Conservation (phyloP, 2,329 filamentous ascomycete genomes). For the Calonectria leucothoes region DNA sequence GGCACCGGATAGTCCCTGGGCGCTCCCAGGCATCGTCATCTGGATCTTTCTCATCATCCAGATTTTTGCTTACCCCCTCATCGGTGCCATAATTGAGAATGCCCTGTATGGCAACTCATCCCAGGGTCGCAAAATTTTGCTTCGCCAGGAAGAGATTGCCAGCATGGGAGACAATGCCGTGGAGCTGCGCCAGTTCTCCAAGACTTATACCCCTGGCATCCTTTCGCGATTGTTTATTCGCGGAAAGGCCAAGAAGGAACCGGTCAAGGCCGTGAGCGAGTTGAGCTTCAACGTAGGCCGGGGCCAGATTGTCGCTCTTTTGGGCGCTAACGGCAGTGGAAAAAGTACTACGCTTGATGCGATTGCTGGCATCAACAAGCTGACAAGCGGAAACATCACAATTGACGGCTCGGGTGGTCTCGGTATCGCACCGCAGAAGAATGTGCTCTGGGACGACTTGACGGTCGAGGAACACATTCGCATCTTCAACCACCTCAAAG, state of each 20-base stretch:
- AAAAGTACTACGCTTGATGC: constrained; percentile 92
- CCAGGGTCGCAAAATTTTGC: constrained; percentile 66
- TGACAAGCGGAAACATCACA: constrained; percentile 80
- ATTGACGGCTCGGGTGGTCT: constrained; percentile 84
- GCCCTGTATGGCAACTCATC: constrained; percentile 80
- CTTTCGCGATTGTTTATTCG: constrained; percentile 65
- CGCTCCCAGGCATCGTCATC: constrained; percentile 78
- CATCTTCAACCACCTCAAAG: constrained; percentile 88
- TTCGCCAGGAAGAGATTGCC: constrained; percentile 42
- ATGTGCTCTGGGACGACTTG: constrained; percentile 91
- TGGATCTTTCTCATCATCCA: constrained; percentile 84
- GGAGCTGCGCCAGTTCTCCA: constrained; percentile 78
- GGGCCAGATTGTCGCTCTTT: constrained; percentile 86
- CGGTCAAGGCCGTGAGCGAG: constrained; percentile 82
- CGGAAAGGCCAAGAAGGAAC: constrained; percentile 58
- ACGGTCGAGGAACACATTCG: constrained; percentile 86
- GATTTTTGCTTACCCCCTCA: constrained; percentile 79
- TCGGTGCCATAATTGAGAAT: constrained; percentile 81
- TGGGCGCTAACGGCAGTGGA: constrained; percentile 90
- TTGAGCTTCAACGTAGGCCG: constrained; percentile 77
- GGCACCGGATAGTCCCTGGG: constrained; percentile 75
- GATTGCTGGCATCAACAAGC: constrained; percentile 83
- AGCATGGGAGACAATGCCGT: constrained; percentile 66
- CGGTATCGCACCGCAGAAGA: constrained; percentile 91
- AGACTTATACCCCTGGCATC: constrained; percentile 78